Percentiles rank a stretch among this genome's conserved stretches.
phyloP scores from a whole-genome alignment of 2,329 filamentous ascomycete genomes.

The Verticillium tricorpus region DNA sequence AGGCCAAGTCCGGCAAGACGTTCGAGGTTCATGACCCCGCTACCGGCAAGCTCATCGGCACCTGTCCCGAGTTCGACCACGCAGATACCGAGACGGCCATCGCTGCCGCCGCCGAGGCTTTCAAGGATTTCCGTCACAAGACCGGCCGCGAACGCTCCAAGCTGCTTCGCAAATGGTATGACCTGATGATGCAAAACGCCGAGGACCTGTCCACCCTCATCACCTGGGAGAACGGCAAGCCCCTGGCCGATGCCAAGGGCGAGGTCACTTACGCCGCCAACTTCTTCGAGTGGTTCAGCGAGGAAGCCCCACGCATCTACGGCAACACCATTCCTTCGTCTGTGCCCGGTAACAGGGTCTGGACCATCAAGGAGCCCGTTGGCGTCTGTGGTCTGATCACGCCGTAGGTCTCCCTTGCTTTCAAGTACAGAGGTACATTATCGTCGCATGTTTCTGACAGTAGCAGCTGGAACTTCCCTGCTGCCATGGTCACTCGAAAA shows the following conservation, averaged over 20 bases:
- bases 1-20: constrained; percentile 80
- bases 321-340: constrained; percentile 71
- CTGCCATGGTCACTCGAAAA: constrained; percentile 66
- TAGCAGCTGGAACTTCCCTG: constrained; percentile 73
- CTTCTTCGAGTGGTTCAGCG: constrained; percentile 79
- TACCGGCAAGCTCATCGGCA: constrained; percentile 75
- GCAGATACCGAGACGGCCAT: constrained; percentile 80
- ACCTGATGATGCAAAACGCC: constrained; percentile 71
- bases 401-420: constrained; percentile 39
- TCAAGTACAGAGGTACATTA: background rate
- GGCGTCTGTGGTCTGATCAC: constrained; percentile 81
- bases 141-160: constrained; percentile 72
- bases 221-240: constrained; percentile 89
- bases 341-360: constrained; percentile 67
- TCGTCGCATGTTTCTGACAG: background rate
- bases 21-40: constrained; percentile 88
- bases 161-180: constrained; percentile 76
- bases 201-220: constrained; percentile 80
- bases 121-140: constrained; percentile 64
- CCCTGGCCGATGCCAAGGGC: constrained; percentile 67
- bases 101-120: constrained; percentile 71
- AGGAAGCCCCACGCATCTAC: constrained; percentile 69
- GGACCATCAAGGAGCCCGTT: constrained; percentile 77
- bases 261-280: constrained; percentile 69
- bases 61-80: constrained; percentile 76